Base-by-base conservation (phyloP, 2,329 filamentous ascomycete genomes). In the Paracoccidioides brasiliensis region DNA sequence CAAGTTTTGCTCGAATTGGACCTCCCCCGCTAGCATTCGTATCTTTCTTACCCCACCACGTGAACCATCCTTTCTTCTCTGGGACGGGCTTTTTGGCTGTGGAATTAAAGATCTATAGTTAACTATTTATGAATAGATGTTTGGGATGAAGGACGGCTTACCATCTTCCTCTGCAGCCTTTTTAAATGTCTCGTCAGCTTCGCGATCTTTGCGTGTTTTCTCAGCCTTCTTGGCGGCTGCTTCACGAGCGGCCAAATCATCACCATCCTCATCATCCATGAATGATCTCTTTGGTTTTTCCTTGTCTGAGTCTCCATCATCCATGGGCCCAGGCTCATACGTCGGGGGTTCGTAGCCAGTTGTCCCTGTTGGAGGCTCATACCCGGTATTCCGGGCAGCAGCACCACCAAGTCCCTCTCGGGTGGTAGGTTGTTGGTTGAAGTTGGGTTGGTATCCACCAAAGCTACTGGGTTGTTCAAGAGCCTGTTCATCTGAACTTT, bases 1-100 rank as follows among this genome's bases (percentile, higher is more conserved):
- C 94, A 7, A 98, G 80, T 66, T 98, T 98, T 59, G 94, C 93
- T 63, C 82, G 83, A 69, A 96, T 88, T n/a, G 90, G 82, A 33
- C 70, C 72, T 30, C 64, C 62, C 51, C 64, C 63, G n/a, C 77
- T 69, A 63, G 85, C 80, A 67, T 86, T 84, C 63, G 82, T 80
- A 59, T 72, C 70, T 56, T 79, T 78, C 61, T 80, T 80, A 63
- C 86, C 86, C 61, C 82, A 81, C 90, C 90, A 96, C 37, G 82
- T 80, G 56, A 95, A 86, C 83, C 90, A 95, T 35, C 86, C 84
- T 33, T 61, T 79, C 62, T 74, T 72, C 45, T 66, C 72, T n/a
- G 56, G 43, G 8, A 62, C 58, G 51, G 65, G 64, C 61, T 62
- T 67, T 59, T 75, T 70, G 55, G 70, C 71, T 73, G 57, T 33